A percentile compares a stretch with the other conserved stretches of the same genome.
phyloP scores from a whole-genome alignment of 2,329 filamentous ascomycete genomes.

The Ophiostoma sp. region DNA sequence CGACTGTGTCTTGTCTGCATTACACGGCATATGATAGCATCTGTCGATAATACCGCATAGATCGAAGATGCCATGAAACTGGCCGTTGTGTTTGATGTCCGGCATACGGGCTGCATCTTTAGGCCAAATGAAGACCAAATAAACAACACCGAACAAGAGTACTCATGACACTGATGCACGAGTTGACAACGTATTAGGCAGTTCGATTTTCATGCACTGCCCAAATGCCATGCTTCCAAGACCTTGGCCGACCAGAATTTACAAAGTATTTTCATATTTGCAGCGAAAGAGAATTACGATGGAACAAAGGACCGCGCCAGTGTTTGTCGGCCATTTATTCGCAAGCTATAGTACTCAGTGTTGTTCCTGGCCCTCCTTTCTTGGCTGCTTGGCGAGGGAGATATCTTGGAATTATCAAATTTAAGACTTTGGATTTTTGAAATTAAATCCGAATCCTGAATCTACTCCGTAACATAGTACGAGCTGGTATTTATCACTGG shows the following conservation, averaged over 20 bases:
- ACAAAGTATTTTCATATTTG: not conserved
- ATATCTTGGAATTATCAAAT: not conserved
- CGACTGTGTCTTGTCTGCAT: not conserved
- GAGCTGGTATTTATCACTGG: not conserved
- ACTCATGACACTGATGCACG: not conserved
- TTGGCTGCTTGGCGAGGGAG: constrained; percentile 6
- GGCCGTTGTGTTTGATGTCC: not conserved
- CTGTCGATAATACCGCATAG: not conserved
- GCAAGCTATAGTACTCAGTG: not conserved
- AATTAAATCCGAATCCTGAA: not conserved
- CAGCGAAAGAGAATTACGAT: not conserved
- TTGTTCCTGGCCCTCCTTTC: constrained; percentile 6
- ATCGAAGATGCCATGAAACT: not conserved
- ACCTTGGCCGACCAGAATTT: constrained; percentile 18
- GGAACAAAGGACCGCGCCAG: constrained; percentile 11
- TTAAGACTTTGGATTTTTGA: not conserved
- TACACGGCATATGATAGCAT: not conserved
- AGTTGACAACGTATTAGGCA: not conserved
- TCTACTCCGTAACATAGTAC: too few relatives aligned
- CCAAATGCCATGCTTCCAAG: constrained; percentile 24
- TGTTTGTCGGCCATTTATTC: constrained; percentile 5
- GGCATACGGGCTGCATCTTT: not conserved
- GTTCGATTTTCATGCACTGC: constrained; percentile 20
- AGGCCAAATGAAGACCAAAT: not conserved
- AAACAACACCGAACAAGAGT: not conserved